A percentile compares a stretch with the other conserved stretches of the same genome.
Conservation (phyloP, 345 rosid genomes). For the Hevea brasiliensis region DNA sequence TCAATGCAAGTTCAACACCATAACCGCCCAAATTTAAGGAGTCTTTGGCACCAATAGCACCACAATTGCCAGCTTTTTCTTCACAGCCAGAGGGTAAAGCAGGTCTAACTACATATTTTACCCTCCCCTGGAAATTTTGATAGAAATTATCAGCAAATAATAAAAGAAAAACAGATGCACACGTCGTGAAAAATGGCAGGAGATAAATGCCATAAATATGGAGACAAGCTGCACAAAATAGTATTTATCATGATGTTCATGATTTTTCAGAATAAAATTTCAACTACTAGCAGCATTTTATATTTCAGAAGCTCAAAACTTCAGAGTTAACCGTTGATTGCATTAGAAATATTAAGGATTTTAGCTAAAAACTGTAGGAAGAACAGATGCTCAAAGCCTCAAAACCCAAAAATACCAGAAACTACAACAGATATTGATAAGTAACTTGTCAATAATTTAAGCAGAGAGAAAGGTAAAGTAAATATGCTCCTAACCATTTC, state of each 20-base stretch:
- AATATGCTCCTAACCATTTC: background rate
- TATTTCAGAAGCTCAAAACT: background rate
- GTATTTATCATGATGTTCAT: background rate
- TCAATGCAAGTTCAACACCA: slow-evolving; percentile 98
- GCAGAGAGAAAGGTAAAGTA: background rate
- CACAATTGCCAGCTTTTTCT: slow-evolving; percentile 64
- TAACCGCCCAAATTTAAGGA: slow-evolving; percentile 89
- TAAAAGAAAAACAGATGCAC: background rate
- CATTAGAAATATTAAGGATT: no score
- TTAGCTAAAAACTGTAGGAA: background rate
- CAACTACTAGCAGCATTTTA: background rate
- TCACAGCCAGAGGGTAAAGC: slow-evolving; percentile 89
- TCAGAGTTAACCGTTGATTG: background rate
- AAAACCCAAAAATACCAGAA: background rate
- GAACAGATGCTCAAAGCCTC: background rate
- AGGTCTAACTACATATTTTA: slow-evolving; percentile 88
- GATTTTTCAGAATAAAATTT: background rate
- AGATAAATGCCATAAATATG: background rate
- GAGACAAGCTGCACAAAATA: background rate
- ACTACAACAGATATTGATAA: background rate
- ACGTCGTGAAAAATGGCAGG: background rate
- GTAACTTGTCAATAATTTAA: background rate
- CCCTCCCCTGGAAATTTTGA: slow-evolving; percentile 63
- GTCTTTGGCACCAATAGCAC: slow-evolving; percentile 77
- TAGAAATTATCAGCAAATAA: slow-evolving; percentile 23